A percentile compares a stretch with the other conserved stretches of the same genome.
phyloP scores from a whole-genome alignment of 2,329 filamentous ascomycete species.

The Immersiporthe knoxdaviesiana region DNA sequence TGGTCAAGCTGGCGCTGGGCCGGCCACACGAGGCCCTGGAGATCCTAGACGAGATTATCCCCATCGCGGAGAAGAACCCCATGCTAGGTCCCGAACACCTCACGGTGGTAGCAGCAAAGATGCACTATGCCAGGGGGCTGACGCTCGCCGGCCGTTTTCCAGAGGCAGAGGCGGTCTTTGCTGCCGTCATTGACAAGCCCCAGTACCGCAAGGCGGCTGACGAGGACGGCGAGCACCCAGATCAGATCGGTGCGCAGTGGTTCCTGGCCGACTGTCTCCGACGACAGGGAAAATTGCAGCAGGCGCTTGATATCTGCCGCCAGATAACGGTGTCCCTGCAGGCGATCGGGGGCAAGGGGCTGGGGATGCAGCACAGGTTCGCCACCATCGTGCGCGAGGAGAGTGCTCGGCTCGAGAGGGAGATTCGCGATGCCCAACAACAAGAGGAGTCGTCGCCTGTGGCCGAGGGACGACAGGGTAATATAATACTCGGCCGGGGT shows the following conservation, averaged over 20 bases:
- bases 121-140: conserved; percentile 27
- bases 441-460: neutral
- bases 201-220: conserved; percentile 25
- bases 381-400: neutral
- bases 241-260: conserved; percentile 30
- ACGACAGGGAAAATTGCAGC: conserved; percentile 28
- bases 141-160: conserved; percentile 17
- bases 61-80: conserved; percentile 23
- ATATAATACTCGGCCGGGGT: neutral
- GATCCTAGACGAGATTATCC: conserved; percentile 19
- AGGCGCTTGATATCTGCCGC: conserved; percentile 29
- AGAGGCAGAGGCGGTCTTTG: conserved; percentile 28
- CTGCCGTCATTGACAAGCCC: conserved; percentile 18
- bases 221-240: conserved; percentile 32
- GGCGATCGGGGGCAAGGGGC: neutral
- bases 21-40: conserved; percentile 15
- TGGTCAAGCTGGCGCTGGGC: conserved; percentile 19
- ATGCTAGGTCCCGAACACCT: conserved; percentile 26
- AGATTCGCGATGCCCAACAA: neutral
- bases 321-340: conserved; percentile 11
- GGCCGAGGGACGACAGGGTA: too few species aligned
- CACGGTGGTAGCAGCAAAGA: conserved; percentile 28
- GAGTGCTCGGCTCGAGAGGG: neutral
- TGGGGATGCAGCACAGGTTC: conserved; percentile 4
- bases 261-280: conserved; percentile 28